Percentiles rank a stretch among this genome's conserved stretches.
Conservation (phyloP, 2,329 filamentous ascomycete genomes). For the Fusarium keratoplasticum region DNA sequence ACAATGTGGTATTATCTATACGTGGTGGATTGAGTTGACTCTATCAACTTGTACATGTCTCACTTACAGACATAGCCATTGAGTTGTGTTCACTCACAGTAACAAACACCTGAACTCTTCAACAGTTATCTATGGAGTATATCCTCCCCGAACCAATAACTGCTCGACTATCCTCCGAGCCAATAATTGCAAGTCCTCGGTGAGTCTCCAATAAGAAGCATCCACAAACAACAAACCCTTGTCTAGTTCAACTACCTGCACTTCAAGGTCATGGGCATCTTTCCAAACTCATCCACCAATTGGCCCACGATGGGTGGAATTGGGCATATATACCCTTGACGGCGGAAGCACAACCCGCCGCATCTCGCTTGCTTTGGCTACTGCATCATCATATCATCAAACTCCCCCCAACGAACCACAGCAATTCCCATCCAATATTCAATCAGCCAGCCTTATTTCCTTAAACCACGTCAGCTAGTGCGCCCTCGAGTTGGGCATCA, state of each 20-base stretch:
- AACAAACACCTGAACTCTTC: not conserved
- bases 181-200: not conserved
- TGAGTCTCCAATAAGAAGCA: not conserved
- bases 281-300: not conserved
- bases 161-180: not conserved
- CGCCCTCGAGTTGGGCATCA: conserved; percentile 41
- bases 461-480: conserved; percentile 30
- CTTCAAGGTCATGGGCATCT: not conserved
- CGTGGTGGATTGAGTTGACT: not conserved
- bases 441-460: conserved; percentile 7
- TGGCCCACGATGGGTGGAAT: not conserved
- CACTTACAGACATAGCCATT: not conserved
- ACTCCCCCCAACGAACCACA: not conserved
- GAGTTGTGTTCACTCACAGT: not conserved
- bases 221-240: not conserved
- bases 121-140: not conserved
- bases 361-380: not conserved
- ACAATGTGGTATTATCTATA: conserved; percentile 13
- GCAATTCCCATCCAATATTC: not conserved
- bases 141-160: conserved; percentile 2
- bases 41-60: conserved; percentile 4
- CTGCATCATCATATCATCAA: not conserved
- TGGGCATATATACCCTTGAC: not conserved
- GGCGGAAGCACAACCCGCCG: not conserved
- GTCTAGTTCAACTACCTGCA: not conserved